Evolutionary conservation across 202 grass and related monocot species (phyloP).

Genomic region (Schoenoplectus tabernaemontani): DNA sequence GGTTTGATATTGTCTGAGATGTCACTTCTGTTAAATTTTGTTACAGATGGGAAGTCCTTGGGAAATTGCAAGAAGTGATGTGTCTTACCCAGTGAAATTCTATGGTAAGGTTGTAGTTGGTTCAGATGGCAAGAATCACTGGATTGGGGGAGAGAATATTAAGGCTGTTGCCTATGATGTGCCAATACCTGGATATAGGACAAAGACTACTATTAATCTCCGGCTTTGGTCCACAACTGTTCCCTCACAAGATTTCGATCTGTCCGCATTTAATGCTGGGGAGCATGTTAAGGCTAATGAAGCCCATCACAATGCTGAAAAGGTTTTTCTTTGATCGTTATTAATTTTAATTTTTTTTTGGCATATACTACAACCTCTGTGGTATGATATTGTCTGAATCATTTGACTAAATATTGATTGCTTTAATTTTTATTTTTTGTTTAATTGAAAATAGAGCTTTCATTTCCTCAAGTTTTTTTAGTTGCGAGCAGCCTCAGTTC

Average conservation of each 20-base stretch:
- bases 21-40: background rate
- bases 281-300: conserved; percentile 72
- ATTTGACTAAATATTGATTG: background rate
- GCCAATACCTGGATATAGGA: conserved; percentile 94
- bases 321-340: conserved; percentile 42
- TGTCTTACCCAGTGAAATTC: conserved; percentile 85
- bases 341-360: background rate
- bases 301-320: conserved; percentile 81
- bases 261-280: conserved; percentile 82
- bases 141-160: conserved; percentile 98
- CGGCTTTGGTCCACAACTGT: conserved; percentile 92
- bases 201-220: conserved; percentile 81
- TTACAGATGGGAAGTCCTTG: conserved; percentile 96
- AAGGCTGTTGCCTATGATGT: conserved; percentile 78
- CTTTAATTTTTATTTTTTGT: too few relatives aligned
- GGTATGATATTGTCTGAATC: background rate
- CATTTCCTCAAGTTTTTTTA: background rate
- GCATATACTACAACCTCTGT: background rate
- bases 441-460: too few relatives aligned
- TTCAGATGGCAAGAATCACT: conserved; percentile 82
- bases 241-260: conserved; percentile 66
- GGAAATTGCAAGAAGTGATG: conserved; percentile 95
- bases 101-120: conserved; percentile 88
- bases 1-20: background rate
- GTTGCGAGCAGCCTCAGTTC: background rate